Conservation (phyloP, 2,329 filamentous ascomycete species). For the Diaporthe helianthi region DNA sequence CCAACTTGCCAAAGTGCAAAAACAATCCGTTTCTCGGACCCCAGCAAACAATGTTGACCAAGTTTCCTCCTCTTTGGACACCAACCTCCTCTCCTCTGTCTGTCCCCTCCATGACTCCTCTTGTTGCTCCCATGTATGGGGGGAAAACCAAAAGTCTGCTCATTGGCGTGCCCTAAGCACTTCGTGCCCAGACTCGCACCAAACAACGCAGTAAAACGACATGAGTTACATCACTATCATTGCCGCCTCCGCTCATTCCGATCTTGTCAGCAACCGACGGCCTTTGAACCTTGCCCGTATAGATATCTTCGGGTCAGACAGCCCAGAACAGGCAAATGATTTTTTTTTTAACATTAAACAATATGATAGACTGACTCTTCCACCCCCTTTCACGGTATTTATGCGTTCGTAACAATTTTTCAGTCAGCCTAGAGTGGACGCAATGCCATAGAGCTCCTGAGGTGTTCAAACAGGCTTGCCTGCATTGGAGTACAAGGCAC, state of each 20-base stretch:
- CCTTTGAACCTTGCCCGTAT: neutral
- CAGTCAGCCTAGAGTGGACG: neutral
- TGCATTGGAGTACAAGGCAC: neutral
- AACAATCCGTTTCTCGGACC: neutral
- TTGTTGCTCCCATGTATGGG: neutral
- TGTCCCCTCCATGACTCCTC: neutral
- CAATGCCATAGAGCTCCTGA: neutral
- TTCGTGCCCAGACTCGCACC: neutral
- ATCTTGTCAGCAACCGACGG: neutral
- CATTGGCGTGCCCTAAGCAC: neutral
- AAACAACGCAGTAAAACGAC: neutral
- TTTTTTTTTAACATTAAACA: no score
- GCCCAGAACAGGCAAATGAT: neutral
- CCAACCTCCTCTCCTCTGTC: neutral
- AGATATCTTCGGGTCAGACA: neutral
- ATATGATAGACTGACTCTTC: no score
- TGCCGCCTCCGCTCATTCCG: neutral
- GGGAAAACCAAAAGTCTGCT: neutral
- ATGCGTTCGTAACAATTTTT: neutral
- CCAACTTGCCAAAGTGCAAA: neutral
- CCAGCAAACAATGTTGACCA: neutral
- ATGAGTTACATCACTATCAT: neutral
- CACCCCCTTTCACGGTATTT: neutral
- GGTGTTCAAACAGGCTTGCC: neutral
- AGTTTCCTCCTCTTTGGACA: neutral